A percentile compares a stretch with the other conserved stretches of the same genome.
These are phyloP conservation scores for Saxophila tyrrhenica DNA, from an alignment of 495 filamentous ascomycete species.

Conservation along the genomic window DNA sequence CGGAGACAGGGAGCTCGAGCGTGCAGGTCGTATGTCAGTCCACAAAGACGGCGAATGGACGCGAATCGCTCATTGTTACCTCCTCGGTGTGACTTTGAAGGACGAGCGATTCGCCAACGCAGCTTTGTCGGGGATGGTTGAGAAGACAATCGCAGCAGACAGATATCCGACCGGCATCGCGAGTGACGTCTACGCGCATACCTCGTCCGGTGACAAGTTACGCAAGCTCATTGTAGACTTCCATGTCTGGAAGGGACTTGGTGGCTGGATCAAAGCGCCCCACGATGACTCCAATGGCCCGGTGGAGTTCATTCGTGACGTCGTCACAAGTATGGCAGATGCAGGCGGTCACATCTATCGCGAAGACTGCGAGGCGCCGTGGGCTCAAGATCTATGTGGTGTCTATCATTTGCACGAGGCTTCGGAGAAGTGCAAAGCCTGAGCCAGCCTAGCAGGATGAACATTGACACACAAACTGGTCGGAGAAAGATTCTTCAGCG, in stretches of 20 bases:
- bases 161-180: not conserved
- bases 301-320: not conserved
- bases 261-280: not conserved
- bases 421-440: not conserved
- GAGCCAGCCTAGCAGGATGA: not conserved
- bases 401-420: not conserved
- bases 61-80: not conserved
- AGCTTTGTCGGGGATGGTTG: not conserved
- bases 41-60: not conserved
- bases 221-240: slow-evolving; percentile 1
- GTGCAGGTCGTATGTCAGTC: not conserved
- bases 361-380: not conserved
- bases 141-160: not conserved
- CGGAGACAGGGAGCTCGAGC: not conserved
- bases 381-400: not conserved
- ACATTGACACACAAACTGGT: not conserved
- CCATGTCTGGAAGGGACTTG: not conserved
- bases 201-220: not conserved
- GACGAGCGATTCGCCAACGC: slow-evolving; percentile 2
- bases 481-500: not conserved
- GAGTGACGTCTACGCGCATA: not conserved
- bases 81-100: not conserved
- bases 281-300: not conserved
- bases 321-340: not conserved
- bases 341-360: not conserved